phyloP scores from a whole-genome alignment of 148 eudicot genomes.

The Camellia granthamiana region DNA sequence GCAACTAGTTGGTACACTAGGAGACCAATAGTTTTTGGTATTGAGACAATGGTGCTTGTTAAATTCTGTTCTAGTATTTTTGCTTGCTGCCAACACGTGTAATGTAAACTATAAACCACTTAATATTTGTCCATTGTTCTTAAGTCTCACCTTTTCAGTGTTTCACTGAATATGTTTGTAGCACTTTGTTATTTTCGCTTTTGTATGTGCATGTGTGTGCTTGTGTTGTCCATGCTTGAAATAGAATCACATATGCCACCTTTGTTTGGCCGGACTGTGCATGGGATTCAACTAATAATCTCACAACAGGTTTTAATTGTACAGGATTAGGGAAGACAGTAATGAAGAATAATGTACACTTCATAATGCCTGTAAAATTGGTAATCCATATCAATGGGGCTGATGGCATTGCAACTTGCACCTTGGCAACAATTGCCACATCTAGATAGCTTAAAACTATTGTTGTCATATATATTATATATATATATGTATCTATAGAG shows the following conservation, averaged over 20 bases:
- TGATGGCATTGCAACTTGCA: too few species aligned
- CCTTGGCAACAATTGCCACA: too few species aligned
- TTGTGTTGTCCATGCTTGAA: background rate
- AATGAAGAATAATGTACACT: background rate
- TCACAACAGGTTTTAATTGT: too few species aligned
- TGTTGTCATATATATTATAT: too few species aligned
- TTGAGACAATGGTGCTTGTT: background rate
- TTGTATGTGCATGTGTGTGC: background rate
- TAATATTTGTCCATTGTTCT: background rate
- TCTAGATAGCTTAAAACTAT: too few species aligned
- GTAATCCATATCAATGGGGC: too few species aligned
- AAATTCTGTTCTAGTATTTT: background rate
- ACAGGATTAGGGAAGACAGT: background rate
- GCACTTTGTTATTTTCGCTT: background rate
- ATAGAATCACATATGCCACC: too few species aligned
- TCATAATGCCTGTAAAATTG: background rate
- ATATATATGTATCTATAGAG: background rate
- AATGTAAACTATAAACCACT: background rate
- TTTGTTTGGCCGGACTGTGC: too few species aligned
- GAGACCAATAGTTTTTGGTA: constrained; percentile 4
- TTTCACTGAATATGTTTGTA: background rate
- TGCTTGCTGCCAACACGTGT: background rate
- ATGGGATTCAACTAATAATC: too few species aligned
- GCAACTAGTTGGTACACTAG: background rate
- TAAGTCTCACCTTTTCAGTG: background rate